phyloP scores from a whole-genome alignment of 495 filamentous ascomycete species.

The Penicillium pancosmium region DNA sequence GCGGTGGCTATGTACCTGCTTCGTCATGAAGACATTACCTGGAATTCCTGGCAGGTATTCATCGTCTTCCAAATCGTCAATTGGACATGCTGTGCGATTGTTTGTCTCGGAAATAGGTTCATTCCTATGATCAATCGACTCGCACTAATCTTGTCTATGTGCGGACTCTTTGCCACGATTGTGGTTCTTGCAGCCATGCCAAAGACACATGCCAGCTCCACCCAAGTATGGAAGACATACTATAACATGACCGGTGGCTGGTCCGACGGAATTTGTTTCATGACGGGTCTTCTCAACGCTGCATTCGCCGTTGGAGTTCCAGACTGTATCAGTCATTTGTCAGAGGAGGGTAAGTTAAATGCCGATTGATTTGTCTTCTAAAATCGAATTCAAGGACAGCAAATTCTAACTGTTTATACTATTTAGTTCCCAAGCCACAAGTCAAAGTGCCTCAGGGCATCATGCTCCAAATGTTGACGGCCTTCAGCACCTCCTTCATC shows the following conservation, averaged over 20 bases:
- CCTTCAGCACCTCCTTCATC: constrained; percentile 53
- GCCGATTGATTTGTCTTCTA: neutral
- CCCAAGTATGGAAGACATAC: constrained; percentile 63
- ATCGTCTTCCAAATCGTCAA: constrained; percentile 65
- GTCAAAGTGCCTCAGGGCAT: constrained; percentile 47
- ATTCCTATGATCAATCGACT: constrained; percentile 64
- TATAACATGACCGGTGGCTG: constrained; percentile 67
- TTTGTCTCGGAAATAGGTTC: constrained; percentile 66
- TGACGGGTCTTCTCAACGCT: constrained; percentile 74
- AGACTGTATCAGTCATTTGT: constrained; percentile 69
- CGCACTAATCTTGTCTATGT: constrained; percentile 66
- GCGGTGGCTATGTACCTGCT: constrained; percentile 68
- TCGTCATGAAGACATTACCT: constrained; percentile 58
- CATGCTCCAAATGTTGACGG: constrained; percentile 58
- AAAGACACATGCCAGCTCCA: constrained; percentile 55
- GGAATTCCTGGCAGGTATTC: constrained; percentile 72
- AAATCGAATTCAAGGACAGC: no score
- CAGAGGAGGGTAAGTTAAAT: constrained; percentile 59
- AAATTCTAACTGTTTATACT: neutral
- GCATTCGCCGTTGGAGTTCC: constrained; percentile 78
- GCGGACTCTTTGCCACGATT: constrained; percentile 65
- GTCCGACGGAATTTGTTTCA: constrained; percentile 68
- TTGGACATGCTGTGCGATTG: constrained; percentile 61
- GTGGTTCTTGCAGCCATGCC: constrained; percentile 74
- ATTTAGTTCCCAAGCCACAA: constrained; percentile 29